A percentile compares a stretch with the other conserved stretches of the same genome.
phyloP scores from a whole-genome alignment of 257 asterid genomes.

The Solanum rostratum region DNA sequence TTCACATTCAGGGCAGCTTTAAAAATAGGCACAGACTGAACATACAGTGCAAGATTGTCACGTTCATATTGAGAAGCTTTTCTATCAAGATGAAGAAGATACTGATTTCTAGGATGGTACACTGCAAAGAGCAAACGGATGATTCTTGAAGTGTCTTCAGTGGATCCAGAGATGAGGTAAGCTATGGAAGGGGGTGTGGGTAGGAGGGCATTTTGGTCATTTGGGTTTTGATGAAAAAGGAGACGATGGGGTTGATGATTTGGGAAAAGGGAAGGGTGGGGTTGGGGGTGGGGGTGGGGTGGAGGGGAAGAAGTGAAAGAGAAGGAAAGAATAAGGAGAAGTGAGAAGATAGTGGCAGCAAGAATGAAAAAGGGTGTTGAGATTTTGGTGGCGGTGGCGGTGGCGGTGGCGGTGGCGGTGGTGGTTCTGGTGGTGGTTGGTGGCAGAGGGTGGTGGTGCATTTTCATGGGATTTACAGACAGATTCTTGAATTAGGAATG shows the following conservation, averaged over 20 bases:
- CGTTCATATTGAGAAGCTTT: conserved; percentile 54
- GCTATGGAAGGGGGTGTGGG: conserved; percentile 71
- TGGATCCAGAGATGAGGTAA: conserved; percentile 73
- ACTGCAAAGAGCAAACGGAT: conserved; percentile 53
- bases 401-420: conserved; percentile 6
- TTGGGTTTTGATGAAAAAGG: conserved; percentile 20
- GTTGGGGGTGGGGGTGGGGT: conserved; percentile 26
- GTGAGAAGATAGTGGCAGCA: conserved; percentile 45
- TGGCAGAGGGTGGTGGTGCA: conserved; percentile 11
- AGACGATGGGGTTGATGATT: conserved; percentile 33
- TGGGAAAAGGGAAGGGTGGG: conserved; percentile 50
- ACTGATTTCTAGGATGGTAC: conserved; percentile 73
- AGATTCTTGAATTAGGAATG: background rate
- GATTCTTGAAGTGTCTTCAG: conserved; percentile 45
- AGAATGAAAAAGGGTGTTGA: conserved; percentile 27
- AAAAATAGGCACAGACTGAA: conserved; percentile 55
- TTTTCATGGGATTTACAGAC: background rate
- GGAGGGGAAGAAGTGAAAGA: conserved; percentile 30
- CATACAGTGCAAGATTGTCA: conserved; percentile 37
- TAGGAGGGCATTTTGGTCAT: background rate
- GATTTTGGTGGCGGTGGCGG: background rate
- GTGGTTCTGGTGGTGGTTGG: conserved; percentile 12
- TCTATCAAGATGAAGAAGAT: conserved; percentile 68
- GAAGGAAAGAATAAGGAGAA: conserved; percentile 39
- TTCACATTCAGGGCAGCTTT: conserved; percentile 68